phyloP scores from a whole-genome alignment of 2,329 filamentous ascomycete genomes.

The Fusarium palustre region DNA sequence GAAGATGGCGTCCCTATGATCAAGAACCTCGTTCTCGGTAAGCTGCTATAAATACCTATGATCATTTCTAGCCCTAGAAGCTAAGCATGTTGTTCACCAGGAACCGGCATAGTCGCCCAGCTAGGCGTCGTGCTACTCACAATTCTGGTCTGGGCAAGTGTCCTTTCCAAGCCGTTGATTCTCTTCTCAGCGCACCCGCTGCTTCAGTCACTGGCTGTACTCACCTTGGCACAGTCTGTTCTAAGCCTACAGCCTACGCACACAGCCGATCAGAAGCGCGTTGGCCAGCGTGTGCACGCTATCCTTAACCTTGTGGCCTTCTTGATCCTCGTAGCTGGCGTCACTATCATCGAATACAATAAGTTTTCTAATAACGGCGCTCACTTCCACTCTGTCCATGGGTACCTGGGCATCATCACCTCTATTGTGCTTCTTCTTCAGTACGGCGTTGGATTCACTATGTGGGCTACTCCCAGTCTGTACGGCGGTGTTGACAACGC shows the following conservation, averaged over 20 bases:
- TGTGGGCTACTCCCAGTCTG: constrained; percentile 79
- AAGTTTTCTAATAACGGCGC: constrained; percentile 75
- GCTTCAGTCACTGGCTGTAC: constrained; percentile 72
- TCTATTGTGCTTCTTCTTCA: constrained; percentile 78
- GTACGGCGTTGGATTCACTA: constrained; percentile 81
- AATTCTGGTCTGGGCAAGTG: constrained; percentile 79
- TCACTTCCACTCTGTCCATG: constrained; percentile 86
- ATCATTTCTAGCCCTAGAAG: not conserved
- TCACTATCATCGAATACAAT: constrained; percentile 83
- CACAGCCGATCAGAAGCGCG: constrained; percentile 77
- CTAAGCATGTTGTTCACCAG: constrained; percentile 57
- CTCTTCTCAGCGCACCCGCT: constrained; percentile 93
- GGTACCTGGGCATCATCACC: constrained; percentile 82
- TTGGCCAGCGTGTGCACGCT: constrained; percentile 72
- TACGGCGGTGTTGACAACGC: constrained; percentile 85
- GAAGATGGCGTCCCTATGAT: constrained; percentile 70
- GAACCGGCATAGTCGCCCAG: constrained; percentile 85
- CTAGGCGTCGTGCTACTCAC: constrained; percentile 80
- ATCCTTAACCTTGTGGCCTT: constrained; percentile 75
- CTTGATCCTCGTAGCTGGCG: constrained; percentile 70
- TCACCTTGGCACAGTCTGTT: constrained; percentile 82
- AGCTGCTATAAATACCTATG: constrained; percentile 29
- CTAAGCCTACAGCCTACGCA: constrained; percentile 90
- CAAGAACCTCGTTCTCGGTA: constrained; percentile 81
- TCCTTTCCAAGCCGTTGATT: constrained; percentile 77